A percentile compares a stretch with the other conserved stretches of the same genome.
phyloP scores from a whole-genome alignment of 164 flowering plant genomes.

The Nymphaea colorata region DNA sequence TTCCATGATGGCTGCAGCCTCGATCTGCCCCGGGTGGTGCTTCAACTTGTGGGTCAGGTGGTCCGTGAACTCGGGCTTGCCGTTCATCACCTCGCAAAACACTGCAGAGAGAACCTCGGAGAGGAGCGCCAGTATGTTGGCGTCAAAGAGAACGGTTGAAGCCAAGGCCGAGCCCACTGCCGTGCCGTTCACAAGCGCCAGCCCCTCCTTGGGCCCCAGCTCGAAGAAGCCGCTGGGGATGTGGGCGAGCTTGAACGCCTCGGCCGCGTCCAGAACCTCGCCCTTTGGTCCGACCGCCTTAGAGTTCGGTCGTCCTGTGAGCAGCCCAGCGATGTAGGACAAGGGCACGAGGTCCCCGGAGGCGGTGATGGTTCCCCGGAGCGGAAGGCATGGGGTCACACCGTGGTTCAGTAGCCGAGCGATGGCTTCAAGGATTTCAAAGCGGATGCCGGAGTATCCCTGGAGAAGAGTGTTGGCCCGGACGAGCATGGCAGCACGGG shows the following conservation, averaged over 20 bases:
- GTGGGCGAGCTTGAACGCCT: slow-evolving; percentile 35
- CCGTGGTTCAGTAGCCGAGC: slow-evolving; percentile 36
- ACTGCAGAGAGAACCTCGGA: slow-evolving; percentile 45
- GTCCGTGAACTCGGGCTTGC: slow-evolving; percentile 53
- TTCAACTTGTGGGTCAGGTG: slow-evolving; percentile 49
- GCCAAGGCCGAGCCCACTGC: slow-evolving; percentile 57
- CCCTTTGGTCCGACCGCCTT: slow-evolving; percentile 35
- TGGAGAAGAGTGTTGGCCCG: slow-evolving; percentile 59
- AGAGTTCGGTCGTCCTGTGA: slow-evolving; percentile 53
- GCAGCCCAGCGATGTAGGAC: slow-evolving; percentile 52
- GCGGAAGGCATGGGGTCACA: slow-evolving; percentile 52
- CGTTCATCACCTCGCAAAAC: slow-evolving; percentile 59
- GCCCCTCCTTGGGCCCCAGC: slow-evolving; percentile 52
- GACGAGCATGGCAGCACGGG: slow-evolving; percentile 61
- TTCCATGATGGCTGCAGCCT: slow-evolving; percentile 64
- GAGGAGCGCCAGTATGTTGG: slow-evolving; percentile 34
- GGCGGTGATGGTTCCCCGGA: slow-evolving; percentile 53
- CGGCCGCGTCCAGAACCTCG: slow-evolving; percentile 19
- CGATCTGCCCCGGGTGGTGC: slow-evolving; percentile 65
- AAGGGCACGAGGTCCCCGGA: slow-evolving; percentile 60
- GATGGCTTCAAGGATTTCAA: slow-evolving; percentile 53
- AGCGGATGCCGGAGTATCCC: slow-evolving; percentile 64
- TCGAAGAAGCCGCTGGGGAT: slow-evolving; percentile 38
- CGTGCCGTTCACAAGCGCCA: slow-evolving; percentile 58
- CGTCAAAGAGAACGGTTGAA: slow-evolving; percentile 39